Base-by-base conservation (phyloP, 495 filamentous ascomycete species). In the Tuber calosporum region DNA sequence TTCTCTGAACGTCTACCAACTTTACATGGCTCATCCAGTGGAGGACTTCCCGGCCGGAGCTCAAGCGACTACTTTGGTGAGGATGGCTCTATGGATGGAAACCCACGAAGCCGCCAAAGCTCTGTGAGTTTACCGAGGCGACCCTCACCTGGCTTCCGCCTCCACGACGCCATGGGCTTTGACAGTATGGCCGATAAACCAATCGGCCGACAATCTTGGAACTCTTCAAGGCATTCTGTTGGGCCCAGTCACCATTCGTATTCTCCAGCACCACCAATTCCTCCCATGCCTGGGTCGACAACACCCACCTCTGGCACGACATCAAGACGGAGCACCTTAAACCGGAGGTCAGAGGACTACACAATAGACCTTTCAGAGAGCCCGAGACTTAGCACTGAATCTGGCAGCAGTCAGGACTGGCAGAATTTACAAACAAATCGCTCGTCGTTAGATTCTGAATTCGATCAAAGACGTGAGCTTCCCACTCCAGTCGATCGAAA, bases 61-160 rank as follows among this genome's bases (percentile, higher is more conserved):
- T 71, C 76, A 72, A 48, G 62, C 45, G 76, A 68, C 36, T 73
- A 22, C 15, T 73, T 40, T 15, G 74, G 72, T 17, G 74, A 77
- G 17, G 74, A 73, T 38, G 62, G 48, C 34, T 77, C 76, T 20
- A 40, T 40, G 37, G 53, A 36, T 43, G 75, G 75, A 19, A 75
- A 68, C 34, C 45, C 48, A 11, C 53, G 38, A 20, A 78, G 76
- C 30, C n/a, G 66, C 42, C 71, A 42, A n/a, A 78, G 76, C 41
- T 77, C 70, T 22, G 72, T 77, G 45, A 77, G 76, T 41, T 13
- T 77, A 38, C 40, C 42, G 22, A 75, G 37, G 20, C 67, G n/a
- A 37, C 75, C 74, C 20, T 73, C 74, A 45, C 15, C 53, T 26
- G 4, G n/a, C 53, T 19, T 62, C 26, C 53, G 26, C 53, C 53